Evolutionary conservation across 768 basidiomycete genomes (phyloP), one percentile per base, ranked within the genome.

Genomic region (Brasilioporus rufonigricans): DNA sequence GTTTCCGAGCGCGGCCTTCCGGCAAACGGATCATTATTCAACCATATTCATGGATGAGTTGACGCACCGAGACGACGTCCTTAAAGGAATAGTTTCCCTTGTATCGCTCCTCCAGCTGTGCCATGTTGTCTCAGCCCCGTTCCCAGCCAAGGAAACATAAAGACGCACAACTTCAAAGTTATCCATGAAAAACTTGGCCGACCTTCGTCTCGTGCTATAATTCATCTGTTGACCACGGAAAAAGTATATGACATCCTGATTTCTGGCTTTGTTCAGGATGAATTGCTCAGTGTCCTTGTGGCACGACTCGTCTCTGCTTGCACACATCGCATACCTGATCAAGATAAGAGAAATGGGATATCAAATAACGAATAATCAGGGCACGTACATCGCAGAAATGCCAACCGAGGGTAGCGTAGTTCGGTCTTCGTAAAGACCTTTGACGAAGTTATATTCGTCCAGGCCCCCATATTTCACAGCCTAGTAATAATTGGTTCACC

Each of bases 401-500:
- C 64, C 53, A 61, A 84, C 83, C 33, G 86, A 79, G 7, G 85
- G 82, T 0, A 94, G 88, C 21, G 89, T 91, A 58, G 81, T 80
- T 14, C 88, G 83, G 53, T 87, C 84, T 62, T 84, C 80, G 65
- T 86, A 85, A 32, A 94, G 78, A 56, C 76, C 75, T 61, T 85
- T 77, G 39, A 88, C 76, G 35, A 85, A 84, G 32, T 91, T 82
- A 63, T 86, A 96, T 65, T 95, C 93, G 24, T 73, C 74, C 32
- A 71, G 71, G 21, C 92, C 91, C 38, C 91, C 92, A 63, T 89
- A 73, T 65, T 80, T 78, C 52, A 92, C 87, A 49, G 86, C 86
- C 84, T 89, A 32, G 44, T 26, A 64, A 50, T 31, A 5, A 40
- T 54, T 21, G 51, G 38, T 38, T 43, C 16, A 38, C 48, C 36